These are phyloP conservation scores for Alternaria sp. DNA, from an alignment of 2,329 filamentous ascomycete species.

Conservation along the genomic window DNA sequence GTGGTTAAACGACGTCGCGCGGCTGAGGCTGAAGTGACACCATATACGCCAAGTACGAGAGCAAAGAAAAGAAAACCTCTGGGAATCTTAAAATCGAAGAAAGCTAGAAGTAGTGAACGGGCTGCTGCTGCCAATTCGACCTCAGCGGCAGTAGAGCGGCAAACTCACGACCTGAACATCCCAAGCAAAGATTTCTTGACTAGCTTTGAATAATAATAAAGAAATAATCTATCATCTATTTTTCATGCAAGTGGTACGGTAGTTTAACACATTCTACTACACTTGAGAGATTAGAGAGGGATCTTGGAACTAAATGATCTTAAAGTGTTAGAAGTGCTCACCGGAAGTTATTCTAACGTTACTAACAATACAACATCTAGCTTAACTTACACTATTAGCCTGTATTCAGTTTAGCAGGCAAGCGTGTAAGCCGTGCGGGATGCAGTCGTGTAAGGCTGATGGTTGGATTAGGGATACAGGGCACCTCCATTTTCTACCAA, in stretches of 20 bases:
- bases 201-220: not conserved
- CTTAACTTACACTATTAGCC: not conserved
- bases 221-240: not conserved
- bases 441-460: slow-evolving; percentile 3
- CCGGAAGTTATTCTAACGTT: no score
- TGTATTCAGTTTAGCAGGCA: not conserved
- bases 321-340: not conserved
- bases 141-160: not conserved
- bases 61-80: slow-evolving; percentile 1
- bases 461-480: not conserved
- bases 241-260: not conserved
- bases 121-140: not conserved
- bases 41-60: not conserved
- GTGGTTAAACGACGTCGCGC: not conserved
- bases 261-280: not conserved
- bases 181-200: not conserved
- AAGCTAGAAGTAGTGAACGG: not conserved
- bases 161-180: not conserved
- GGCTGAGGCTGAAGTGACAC: not conserved
- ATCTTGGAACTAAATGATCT: not conserved
- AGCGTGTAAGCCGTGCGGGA: not conserved
- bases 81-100: not conserved
- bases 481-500: not conserved
- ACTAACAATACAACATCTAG: not conserved
- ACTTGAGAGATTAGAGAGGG: not conserved